Percentiles rank a stretch among this genome's conserved stretches.
phyloP scores from a whole-genome alignment of 176 grass and related monocot genomes.

The Cenchrus americanus region DNA sequence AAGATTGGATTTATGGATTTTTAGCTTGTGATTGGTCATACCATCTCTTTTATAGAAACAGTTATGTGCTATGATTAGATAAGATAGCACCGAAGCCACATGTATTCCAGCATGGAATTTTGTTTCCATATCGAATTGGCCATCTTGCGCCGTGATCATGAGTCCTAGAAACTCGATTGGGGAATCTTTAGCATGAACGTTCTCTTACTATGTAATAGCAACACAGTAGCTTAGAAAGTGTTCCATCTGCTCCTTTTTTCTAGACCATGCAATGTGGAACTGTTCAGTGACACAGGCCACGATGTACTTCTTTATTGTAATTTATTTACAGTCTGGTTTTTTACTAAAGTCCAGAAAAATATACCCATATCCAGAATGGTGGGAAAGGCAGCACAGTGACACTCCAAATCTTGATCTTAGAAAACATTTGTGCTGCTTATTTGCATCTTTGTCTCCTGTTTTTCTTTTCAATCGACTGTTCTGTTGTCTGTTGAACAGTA shows the following conservation, averaged over 20 bases:
- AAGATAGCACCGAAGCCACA: background rate
- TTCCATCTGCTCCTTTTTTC: background rate
- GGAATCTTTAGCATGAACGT: background rate
- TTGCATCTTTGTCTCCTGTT: background rate
- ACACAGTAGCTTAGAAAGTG: background rate
- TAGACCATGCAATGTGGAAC: background rate
- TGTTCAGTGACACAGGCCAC: background rate
- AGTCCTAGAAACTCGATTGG: background rate
- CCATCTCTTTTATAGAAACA: background rate
- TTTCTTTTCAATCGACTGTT: background rate
- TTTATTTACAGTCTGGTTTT: background rate
- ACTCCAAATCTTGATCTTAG: background rate
- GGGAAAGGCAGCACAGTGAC: background rate
- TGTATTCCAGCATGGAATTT: background rate
- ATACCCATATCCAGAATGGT: background rate
- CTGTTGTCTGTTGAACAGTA: background rate
- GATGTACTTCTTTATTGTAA: background rate
- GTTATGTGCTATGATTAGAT: background rate
- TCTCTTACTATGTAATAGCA: background rate
- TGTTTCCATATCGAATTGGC: background rate
- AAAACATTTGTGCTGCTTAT: slow-evolving; percentile 13
- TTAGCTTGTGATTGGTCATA: slow-evolving; percentile 17
- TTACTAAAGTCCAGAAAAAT: background rate
- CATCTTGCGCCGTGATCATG: background rate
- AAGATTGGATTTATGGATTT: slow-evolving; percentile 13